Percentiles rank a stretch among this genome's conserved stretches.
These are phyloP conservation scores for Penicillium capsulatum DNA, from an alignment of 2,329 filamentous ascomycete species.

Conservation along the genomic window DNA sequence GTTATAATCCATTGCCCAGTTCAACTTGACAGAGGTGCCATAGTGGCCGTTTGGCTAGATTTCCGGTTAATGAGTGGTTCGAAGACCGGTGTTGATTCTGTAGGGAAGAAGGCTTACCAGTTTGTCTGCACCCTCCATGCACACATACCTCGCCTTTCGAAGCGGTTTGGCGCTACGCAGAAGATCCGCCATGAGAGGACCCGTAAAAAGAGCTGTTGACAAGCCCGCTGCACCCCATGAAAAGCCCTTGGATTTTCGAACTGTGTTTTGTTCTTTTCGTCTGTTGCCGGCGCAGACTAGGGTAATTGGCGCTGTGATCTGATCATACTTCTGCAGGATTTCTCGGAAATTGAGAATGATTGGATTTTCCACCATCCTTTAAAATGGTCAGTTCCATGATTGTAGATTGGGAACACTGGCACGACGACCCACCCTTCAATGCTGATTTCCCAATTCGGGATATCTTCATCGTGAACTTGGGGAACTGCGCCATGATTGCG, in stretches of 20 bases:
- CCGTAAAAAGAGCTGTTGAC: constrained; percentile 84
- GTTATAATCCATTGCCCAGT: constrained; percentile 81
- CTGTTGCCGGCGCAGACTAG: constrained; percentile 89
- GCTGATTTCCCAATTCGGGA: constrained; percentile 74
- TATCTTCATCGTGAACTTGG: constrained; percentile 64
- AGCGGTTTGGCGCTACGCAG: constrained; percentile 64
- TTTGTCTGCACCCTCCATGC: constrained; percentile 86
- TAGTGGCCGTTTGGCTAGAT: constrained; percentile 75
- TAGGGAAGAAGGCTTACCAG: constrained; percentile 44
- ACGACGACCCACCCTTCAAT: constrained; percentile 60
- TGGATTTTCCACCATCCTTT: constrained; percentile 73
- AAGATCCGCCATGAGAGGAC: constrained; percentile 69
- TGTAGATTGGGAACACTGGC: background rate
- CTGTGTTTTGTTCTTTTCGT: constrained; percentile 86
- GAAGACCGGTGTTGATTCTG: constrained; percentile 4
- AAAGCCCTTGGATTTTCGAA: constrained; percentile 88
- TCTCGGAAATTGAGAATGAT: constrained; percentile 67
- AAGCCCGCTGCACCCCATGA: constrained; percentile 87
- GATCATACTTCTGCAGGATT: constrained; percentile 69
- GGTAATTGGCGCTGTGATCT: constrained; percentile 80
- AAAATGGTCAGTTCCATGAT: too few relatives aligned
- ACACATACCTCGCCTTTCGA: constrained; percentile 72
- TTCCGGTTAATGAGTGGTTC: background rate
- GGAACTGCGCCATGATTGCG: constrained; percentile 85
- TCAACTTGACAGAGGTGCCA: constrained; percentile 80